Evolutionary conservation across 2,329 filamentous ascomycete species (phyloP).

Genomic region (Colletotrichum sp.): DNA sequence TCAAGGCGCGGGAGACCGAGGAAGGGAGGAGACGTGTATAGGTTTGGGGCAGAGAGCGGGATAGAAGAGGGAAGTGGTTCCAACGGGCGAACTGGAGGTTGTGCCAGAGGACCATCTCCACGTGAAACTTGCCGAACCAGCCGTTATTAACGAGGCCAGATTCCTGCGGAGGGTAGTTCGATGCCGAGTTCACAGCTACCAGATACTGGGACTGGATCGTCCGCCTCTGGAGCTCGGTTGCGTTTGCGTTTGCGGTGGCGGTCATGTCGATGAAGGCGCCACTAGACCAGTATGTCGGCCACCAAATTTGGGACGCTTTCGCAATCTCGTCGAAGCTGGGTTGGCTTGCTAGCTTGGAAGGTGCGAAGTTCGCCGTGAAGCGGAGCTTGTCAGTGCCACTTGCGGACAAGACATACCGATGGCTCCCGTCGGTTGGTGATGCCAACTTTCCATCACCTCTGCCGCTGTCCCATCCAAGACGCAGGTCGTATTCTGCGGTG

Average conservation of each 20-base stretch:
- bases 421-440: constrained; percentile 37
- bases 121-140: constrained; percentile 62
- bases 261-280: constrained; percentile 59
- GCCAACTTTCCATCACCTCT: constrained; percentile 32
- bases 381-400: constrained; percentile 28
- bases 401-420: constrained; percentile 45
- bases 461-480: constrained; percentile 38
- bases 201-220: constrained; percentile 60
- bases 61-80: constrained; percentile 49
- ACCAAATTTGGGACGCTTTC: constrained; percentile 43
- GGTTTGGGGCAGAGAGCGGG: constrained; percentile 47
- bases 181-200: constrained; percentile 56
- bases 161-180: constrained; percentile 49
- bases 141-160: constrained; percentile 57
- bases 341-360: constrained; percentile 23
- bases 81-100: constrained; percentile 54
- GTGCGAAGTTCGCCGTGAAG: constrained; percentile 37
- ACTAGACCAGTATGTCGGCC: constrained; percentile 53
- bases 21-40: constrained; percentile 52
- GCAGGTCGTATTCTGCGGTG: constrained; percentile 44
- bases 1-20: constrained; percentile 38
- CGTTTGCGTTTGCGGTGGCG: constrained; percentile 39
- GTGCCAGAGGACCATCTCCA: constrained; percentile 62
- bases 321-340: constrained; percentile 29
- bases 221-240: constrained; percentile 55